These are phyloP conservation scores for Barnettozyma siamensis DNA, from an alignment of 805 yeast species.

Conservation along the genomic window DNA sequence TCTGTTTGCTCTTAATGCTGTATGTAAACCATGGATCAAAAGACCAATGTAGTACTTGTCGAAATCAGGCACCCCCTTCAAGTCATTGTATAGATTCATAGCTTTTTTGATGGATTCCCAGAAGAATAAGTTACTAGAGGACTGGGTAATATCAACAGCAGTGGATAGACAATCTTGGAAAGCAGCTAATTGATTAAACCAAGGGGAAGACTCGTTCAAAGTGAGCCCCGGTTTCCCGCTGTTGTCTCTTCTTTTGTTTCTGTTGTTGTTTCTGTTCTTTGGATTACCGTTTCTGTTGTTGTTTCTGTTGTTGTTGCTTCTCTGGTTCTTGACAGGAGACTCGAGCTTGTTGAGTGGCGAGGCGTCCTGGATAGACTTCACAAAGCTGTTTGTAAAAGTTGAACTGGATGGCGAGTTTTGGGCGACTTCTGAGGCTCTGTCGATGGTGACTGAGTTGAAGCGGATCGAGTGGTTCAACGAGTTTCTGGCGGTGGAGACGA, in stretches of 20 bases:
- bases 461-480: slow-evolving; percentile 33
- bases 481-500: slow-evolving; percentile 33
- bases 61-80: slow-evolving; percentile 42
- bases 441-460: slow-evolving; percentile 32
- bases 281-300: not conserved
- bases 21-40: slow-evolving; percentile 46
- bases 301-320: not conserved
- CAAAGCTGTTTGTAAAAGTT: slow-evolving; percentile 15
- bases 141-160: slow-evolving; percentile 28
- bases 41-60: slow-evolving; percentile 41
- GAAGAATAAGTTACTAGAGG: slow-evolving; percentile 39
- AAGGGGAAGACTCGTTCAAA: slow-evolving; percentile 32
- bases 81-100: slow-evolving; percentile 43
- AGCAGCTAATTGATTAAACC: slow-evolving; percentile 43
- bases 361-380: slow-evolving; percentile 28
- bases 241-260: slow-evolving; percentile 1
- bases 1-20: slow-evolving; percentile 51
- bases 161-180: slow-evolving; percentile 45
- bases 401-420: slow-evolving; percentile 21
- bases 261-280: not conserved
- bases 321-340: not conserved
- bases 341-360: slow-evolving; percentile 18
- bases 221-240: slow-evolving; percentile 21
- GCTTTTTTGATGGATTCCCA: slow-evolving; percentile 49
- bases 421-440: slow-evolving; percentile 22